Percentiles rank a stretch among this genome's conserved stretches.
These are phyloP conservation scores for Malus hybrid DNA, from an alignment of 331 rosid genomes.

Conservation along the genomic window DNA sequence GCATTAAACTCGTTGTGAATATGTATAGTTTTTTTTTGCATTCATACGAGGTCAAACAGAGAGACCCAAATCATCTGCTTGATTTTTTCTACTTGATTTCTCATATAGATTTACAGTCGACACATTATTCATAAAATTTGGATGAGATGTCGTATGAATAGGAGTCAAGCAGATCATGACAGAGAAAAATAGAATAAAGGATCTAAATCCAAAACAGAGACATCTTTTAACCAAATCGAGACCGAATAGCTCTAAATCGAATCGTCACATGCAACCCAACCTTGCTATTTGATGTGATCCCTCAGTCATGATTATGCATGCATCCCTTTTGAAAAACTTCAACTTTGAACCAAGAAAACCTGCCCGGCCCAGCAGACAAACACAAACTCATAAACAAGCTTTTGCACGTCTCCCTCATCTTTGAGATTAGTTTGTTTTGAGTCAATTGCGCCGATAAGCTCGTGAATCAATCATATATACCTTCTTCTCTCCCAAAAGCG, in stretches of 20 bases:
- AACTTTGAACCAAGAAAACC: constrained; percentile 9
- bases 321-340: neutral
- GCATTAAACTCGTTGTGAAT: neutral
- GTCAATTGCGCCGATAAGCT: constrained; percentile 28
- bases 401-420: constrained; percentile 2
- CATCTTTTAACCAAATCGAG: neutral
- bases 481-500: neutral
- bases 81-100: neutral
- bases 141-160: neutral
- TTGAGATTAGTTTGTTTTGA: neutral
- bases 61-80: neutral
- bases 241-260: neutral
- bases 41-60: neutral
- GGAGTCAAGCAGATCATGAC: no score
- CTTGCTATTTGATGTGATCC: neutral
- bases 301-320: neutral
- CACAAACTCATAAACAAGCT: neutral
- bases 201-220: no score
- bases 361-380: constrained; percentile 3
- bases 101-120: neutral
- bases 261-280: neutral
- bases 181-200: no score
- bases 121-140: neutral
- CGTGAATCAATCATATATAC: neutral
- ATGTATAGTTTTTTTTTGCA: neutral